A percentile compares a stretch with the other conserved stretches of the same genome.
Conservation (phyloP, 208 protist species). For the Wallacemonas sp. region DNA sequence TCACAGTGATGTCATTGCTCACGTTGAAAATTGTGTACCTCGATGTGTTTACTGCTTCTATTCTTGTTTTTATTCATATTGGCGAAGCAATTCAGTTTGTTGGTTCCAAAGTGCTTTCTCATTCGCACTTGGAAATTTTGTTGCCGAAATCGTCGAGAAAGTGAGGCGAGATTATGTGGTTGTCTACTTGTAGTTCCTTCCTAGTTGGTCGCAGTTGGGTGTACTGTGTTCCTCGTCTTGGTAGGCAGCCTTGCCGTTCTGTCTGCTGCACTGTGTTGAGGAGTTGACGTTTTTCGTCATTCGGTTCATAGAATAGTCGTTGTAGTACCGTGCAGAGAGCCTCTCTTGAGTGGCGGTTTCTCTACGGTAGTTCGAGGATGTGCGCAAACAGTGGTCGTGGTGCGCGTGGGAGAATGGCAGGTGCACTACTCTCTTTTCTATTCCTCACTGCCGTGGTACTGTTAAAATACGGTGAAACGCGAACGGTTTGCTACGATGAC, state of each 20-base stretch:
- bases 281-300: background rate
- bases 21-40: too few relatives aligned
- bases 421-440: background rate
- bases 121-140: background rate
- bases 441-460: too few relatives aligned
- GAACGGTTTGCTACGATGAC: too few relatives aligned
- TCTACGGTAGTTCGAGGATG: background rate
- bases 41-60: too few relatives aligned
- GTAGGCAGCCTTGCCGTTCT: background rate
- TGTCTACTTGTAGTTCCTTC: background rate
- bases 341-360: background rate
- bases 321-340: background rate
- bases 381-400: background rate
- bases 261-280: background rate
- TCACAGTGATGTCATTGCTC: background rate
- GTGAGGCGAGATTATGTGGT: background rate
- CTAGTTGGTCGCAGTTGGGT: background rate
- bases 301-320: background rate
- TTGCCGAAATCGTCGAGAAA: background rate
- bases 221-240: background rate
- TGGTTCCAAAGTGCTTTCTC: background rate
- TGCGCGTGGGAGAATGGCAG: background rate
- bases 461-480: too few relatives aligned
- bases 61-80: too few relatives aligned
- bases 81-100: too few relatives aligned